Evolutionary conservation across 2,329 filamentous ascomycete species (phyloP), one percentile per base, ranked within the genome.

Genomic region (Whalleya microplaca): DNA sequence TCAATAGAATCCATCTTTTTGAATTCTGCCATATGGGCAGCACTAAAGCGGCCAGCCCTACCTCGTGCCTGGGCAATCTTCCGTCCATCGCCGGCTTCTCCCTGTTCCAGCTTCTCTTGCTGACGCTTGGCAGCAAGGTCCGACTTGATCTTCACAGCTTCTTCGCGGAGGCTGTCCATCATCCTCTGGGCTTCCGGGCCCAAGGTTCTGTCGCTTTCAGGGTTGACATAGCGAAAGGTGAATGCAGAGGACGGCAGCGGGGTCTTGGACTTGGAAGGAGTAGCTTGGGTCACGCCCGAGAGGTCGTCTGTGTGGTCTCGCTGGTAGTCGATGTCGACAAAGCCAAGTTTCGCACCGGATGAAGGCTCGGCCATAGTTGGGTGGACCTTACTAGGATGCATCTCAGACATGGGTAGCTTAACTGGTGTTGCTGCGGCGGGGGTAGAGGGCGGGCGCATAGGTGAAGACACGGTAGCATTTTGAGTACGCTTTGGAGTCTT

Each of bases 1-100:
- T 86, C 91, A 69, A 98, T 97, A 1, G 93, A 97, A 71, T 96
- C 92, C 94, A 98, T 97, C 80, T 96, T 98, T 76, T 91, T 91
- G 77, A 98, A 97, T 69, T 94, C 85, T 48, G 88, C 86, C 84
- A 91, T 89, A 72, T 98, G 94, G 40, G 85, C 87, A 61, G 92
- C 88, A 71, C 91, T 96, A 76, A 88, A 98, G 45, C 94, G 88
- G 47, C 87, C 79, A 48, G 85, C 83, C 71, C 88, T 93, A 64
- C 91, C 87, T 76, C 88, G 96, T 12, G 93, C 86, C 64, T 86
- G 85, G 6, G 90, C 93, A 68, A 96, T 90, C 73, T 87, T 91
- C 63, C 94, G 88, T 40, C 74, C 76, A 16, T 73, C 70, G 32
- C 68, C 79, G 2, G 75, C 71, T 32, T 76, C 72, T 14, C 71